Base-by-base conservation (phyloP, 2,329 filamentous ascomycete genomes). In the Paraconiothyrium sp. region DNA sequence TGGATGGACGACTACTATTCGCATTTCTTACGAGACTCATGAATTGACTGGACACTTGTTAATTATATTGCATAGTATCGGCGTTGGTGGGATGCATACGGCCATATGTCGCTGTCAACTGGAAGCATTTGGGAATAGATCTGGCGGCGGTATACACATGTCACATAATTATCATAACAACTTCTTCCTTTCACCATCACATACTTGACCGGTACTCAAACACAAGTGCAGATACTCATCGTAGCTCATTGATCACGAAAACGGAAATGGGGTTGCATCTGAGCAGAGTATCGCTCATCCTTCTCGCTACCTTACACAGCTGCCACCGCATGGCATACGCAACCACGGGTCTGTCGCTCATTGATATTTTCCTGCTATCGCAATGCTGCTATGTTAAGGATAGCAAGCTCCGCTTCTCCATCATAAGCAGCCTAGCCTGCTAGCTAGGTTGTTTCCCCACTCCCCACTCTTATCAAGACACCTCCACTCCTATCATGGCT, bases 1-100 rank as follows among this genome's bases (percentile, higher is more conserved):
- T 86, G 83, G 83, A 68, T 86, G 67, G 81, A 86, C 63, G 68
- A 76, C 7, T 88, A 87, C 67, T 87, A 85, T 70, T 77, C 78
- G 20, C 75, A 77, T 0, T 84, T 85, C 59, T 72, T 85, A 69
- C 52, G 43, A n/a, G 76, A 78, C 57, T 61, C 59, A 2, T 75
- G 50, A 66, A 22, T 14, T 34, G 22, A 2, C 10, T 14, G 6
- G n/a, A 7, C 13, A n/a, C 34, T 20, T 27, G 22, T 34, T 49
- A 39, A 6, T 20, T 14, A n/a, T 51, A 32, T 51, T 50, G 46
- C 55, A 58, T 58, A 27, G 43, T 9, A 39, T 37, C 13, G 54
- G 54, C 54, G 54, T 56, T 56, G 27, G 22, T 14, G 16, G 52
- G 27, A 22, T 34, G 9, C 24, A 46, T n/a, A 16, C 39, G 14